Evolutionary conservation across 495 filamentous ascomycete genomes (phyloP).

Genomic region (Neurospora sp.): DNA sequence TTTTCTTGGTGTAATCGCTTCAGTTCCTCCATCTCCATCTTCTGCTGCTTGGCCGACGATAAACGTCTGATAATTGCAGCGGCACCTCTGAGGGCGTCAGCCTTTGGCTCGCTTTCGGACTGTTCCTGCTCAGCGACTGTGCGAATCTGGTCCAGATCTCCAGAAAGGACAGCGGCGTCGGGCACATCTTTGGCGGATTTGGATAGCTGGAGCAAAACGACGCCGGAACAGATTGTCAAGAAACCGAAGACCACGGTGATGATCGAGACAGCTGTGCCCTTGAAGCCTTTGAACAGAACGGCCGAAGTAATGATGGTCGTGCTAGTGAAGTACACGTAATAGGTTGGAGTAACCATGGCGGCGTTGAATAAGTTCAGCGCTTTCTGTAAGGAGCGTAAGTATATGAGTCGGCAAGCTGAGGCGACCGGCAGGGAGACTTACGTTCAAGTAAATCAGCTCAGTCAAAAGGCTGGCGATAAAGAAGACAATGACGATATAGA

Average conservation of each 20-base stretch:
- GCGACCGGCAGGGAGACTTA: conserved; percentile 36
- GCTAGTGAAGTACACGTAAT: conserved; percentile 96
- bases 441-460: conserved; percentile 92
- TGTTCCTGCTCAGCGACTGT: conserved; percentile 92
- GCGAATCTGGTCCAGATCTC: conserved; percentile 88
- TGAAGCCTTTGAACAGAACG: conserved; percentile 89
- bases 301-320: conserved; percentile 90
- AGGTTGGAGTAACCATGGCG: conserved; percentile 92
- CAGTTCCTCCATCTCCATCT: conserved; percentile 72
- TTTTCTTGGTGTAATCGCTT: conserved; percentile 71
- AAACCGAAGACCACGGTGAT: conserved; percentile 89
- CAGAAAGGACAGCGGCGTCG: conserved; percentile 83
- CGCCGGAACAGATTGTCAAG: conserved; percentile 85
- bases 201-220: conserved; percentile 94
- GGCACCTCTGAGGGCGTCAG: conserved; percentile 87
- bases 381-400: conserved; percentile 59
- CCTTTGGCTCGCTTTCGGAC: conserved; percentile 89
- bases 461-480: conserved; percentile 78
- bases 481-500: conserved; percentile 86
- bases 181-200: conserved; percentile 97
- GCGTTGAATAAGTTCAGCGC: conserved; percentile 96
- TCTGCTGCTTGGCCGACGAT: conserved; percentile 61
- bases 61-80: conserved; percentile 82
- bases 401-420: background rate
- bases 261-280: conserved; percentile 70